phyloP scores from a whole-genome alignment of 441 rosid species.

The Pelargonium fulgidum region DNA sequence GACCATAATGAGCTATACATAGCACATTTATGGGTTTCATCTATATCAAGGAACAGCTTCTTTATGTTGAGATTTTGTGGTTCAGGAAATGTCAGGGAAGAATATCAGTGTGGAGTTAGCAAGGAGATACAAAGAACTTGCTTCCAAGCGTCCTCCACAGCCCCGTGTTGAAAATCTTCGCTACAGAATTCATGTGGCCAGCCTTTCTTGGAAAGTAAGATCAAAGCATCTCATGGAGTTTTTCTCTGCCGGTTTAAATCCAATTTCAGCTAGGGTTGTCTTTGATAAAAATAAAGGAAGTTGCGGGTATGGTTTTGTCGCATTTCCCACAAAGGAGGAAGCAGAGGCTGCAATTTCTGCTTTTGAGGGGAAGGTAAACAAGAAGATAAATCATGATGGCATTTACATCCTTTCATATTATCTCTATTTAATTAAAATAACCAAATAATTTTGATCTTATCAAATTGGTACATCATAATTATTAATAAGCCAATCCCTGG shows the following conservation, averaged over 20 bases:
- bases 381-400: conserved; percentile 9
- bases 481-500: no score
- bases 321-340: conserved; percentile 71
- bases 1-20: no score
- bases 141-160: conserved; percentile 16
- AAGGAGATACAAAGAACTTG: conserved; percentile 51
- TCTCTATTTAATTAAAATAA: no score
- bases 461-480: no score
- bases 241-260: conserved; percentile 48
- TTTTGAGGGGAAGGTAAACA: conserved; percentile 66
- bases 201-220: conserved; percentile 84
- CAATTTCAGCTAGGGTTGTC: conserved; percentile 61
- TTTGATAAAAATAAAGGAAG: conserved; percentile 54
- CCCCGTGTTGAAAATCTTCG: conserved; percentile 40
- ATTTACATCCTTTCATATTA: no score
- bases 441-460: no score
- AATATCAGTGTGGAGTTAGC: conserved; percentile 63
- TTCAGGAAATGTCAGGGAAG: conserved; percentile 73
- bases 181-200: conserved; percentile 67
- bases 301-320: conserved; percentile 81
- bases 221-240: conserved; percentile 61
- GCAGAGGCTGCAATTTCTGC: conserved; percentile 67
- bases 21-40: no score
- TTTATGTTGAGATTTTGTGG: conserved; percentile 1
- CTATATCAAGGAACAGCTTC: not conserved